Percentiles rank a stretch among this genome's conserved stretches.
Conservation (phyloP, 768 basidiomycete species). For the Rhizopogon vulgaris region DNA sequence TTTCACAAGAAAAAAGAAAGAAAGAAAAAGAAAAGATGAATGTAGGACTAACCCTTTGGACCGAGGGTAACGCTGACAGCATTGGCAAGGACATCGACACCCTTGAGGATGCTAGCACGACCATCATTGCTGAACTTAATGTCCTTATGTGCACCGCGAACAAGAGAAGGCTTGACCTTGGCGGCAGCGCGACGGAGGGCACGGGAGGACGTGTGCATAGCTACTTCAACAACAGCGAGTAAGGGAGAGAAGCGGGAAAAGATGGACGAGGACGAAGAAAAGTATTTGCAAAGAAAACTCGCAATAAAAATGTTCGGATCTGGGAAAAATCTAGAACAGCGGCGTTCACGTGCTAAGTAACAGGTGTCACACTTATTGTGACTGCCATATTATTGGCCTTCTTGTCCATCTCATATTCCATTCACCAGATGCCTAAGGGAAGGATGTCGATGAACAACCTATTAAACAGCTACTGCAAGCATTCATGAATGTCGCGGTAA, state of each 20-base stretch:
- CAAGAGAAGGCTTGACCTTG: constrained; percentile 46
- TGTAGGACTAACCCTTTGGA: constrained; percentile 67
- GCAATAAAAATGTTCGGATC: constrained; percentile 20
- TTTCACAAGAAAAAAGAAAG: too few relatives aligned
- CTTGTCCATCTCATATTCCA: too few relatives aligned
- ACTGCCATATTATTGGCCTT: too few relatives aligned
- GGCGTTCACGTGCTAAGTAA: too few relatives aligned
- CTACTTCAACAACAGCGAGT: constrained; percentile 6
- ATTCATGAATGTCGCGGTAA: too few relatives aligned
- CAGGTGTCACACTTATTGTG: too few relatives aligned
- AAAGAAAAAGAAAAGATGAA: neutral
- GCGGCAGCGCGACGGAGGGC: constrained; percentile 64
- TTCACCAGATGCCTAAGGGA: too few relatives aligned
- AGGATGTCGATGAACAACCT: too few relatives aligned
- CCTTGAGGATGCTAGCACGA: constrained; percentile 87
- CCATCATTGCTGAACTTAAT: constrained; percentile 96
- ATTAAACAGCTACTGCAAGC: too few relatives aligned
- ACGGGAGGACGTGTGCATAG: constrained; percentile 68
- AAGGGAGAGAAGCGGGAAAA: constrained; percentile 9
- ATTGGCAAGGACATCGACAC: constrained; percentile 95
- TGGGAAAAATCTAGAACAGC: constrained; percentile 26
- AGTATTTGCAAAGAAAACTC: constrained; percentile 6
- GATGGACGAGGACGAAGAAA: neutral
- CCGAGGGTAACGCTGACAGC: constrained; percentile 96
- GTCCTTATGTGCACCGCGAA: constrained; percentile 87